These are phyloP conservation scores for Santalum album DNA, from an alignment of 164 flowering plant genomes.

Conservation along the genomic window DNA sequence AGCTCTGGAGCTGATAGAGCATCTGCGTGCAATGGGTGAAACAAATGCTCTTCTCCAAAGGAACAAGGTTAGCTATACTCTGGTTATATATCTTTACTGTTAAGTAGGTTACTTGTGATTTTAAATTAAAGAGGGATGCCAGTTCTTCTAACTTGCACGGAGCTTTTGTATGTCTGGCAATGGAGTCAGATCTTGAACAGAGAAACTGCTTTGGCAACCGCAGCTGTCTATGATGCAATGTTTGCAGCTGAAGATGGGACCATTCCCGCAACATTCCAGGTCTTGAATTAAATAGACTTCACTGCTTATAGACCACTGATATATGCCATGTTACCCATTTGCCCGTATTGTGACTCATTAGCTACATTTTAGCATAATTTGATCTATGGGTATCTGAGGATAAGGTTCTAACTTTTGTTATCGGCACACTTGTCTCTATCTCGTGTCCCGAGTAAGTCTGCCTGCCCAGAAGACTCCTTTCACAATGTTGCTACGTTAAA, in stretches of 20 bases:
- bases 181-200: conserved; percentile 55
- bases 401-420: too few species aligned
- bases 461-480: too few species aligned
- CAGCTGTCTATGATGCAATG: conserved; percentile 88
- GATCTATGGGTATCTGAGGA: too few species aligned
- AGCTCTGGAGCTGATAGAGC: conserved; percentile 92
- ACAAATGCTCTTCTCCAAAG: conserved; percentile 85
- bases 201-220: conserved; percentile 91
- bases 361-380: too few species aligned
- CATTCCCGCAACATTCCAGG: conserved; percentile 97
- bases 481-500: too few species aligned
- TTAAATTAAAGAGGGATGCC: not conserved
- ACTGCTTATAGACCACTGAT: too few species aligned
- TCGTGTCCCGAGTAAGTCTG: too few species aligned
- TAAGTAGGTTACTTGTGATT: not conserved
- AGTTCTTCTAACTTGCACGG: too few species aligned
- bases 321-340: too few species aligned
- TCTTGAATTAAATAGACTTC: too few species aligned
- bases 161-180: not conserved
- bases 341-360: too few species aligned
- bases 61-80: conserved; percentile 33
- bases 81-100: not conserved
- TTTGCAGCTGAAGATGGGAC: conserved; percentile 93
- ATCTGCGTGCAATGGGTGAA: conserved; percentile 94
- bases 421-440: too few species aligned